Evolutionary conservation across 257 asterid species (phyloP).

Genomic region (Forsythia suspensa): DNA sequence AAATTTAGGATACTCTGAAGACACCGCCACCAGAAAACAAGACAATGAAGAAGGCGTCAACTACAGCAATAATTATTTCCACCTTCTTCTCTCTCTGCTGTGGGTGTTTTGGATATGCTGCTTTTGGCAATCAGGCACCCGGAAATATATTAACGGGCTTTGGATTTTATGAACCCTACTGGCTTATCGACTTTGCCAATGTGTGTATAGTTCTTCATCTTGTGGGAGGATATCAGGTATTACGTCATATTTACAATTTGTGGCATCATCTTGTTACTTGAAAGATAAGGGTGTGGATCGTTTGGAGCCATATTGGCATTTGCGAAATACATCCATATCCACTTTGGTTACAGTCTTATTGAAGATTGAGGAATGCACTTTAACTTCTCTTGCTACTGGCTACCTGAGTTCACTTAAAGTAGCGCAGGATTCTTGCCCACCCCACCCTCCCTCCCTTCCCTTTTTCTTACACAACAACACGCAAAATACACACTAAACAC

Average conservation of each 20-base stretch:
- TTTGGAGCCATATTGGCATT: background rate
- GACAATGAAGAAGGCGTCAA: slow-evolving; percentile 57
- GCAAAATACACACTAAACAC: too few relatives aligned
- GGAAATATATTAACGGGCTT: slow-evolving; percentile 62
- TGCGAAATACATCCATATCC: background rate
- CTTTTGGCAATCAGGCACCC: slow-evolving; percentile 62
- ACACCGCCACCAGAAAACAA: slow-evolving; percentile 51
- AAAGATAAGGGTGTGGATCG: background rate
- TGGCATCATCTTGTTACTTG: background rate
- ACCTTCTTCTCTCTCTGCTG: slow-evolving; percentile 61
- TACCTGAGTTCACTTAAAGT: too few relatives aligned
- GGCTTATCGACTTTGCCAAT: slow-evolving; percentile 72
- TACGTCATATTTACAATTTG: background rate
- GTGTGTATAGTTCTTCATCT: slow-evolving; percentile 68
- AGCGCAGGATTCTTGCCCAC: too few relatives aligned
- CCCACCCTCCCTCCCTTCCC: too few relatives aligned
- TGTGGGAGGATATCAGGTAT: slow-evolving; percentile 71
- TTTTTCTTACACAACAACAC: too few relatives aligned
- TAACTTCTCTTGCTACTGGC: too few relatives aligned
- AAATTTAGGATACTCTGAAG: slow-evolving; percentile 58
- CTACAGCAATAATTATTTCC: slow-evolving; percentile 38
- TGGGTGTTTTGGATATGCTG: slow-evolving; percentile 73
- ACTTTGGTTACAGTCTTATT: background rate
- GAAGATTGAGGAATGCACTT: too few relatives aligned
- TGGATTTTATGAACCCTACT: slow-evolving; percentile 68